Evolutionary conservation across 352 stramenopile genomes (phyloP).

Genomic region (Globisporangium spinosum): DNA sequence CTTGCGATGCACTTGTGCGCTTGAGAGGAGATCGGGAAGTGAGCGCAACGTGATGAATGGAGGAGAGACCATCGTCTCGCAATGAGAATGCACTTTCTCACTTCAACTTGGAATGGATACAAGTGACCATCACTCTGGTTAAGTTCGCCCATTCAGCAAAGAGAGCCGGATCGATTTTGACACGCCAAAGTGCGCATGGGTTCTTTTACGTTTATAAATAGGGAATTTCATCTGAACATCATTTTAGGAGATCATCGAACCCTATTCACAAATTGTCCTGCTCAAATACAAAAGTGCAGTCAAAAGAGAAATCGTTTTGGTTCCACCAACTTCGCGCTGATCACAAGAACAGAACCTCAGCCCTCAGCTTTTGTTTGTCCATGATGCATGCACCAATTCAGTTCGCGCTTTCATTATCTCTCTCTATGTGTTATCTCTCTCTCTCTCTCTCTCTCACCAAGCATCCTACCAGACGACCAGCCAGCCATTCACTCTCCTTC

Average conservation of each 20-base stretch:
- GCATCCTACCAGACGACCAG: not conserved
- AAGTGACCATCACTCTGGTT: constrained; percentile 6
- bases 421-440: not conserved
- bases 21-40: constrained; percentile 8
- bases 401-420: not conserved
- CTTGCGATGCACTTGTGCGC: not conserved
- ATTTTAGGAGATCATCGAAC: no score
- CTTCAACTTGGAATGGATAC: constrained; percentile 10
- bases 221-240: no score
- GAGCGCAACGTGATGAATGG: not conserved
- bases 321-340: not conserved
- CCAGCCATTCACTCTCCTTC: not conserved
- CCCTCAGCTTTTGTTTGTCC: no score
- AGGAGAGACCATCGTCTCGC: not conserved
- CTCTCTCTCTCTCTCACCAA: not conserved
- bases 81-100: constrained; percentile 7
- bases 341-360: not conserved
- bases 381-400: no score
- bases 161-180: not conserved
- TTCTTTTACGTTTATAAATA: no score
- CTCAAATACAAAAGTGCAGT: not conserved
- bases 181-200: not conserved
- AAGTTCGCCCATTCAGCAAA: not conserved
- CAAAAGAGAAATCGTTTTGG: not conserved
- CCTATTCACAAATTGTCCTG: not conserved